Conservation (phyloP, 1,139 yeast genomes). For the Nakaseomyces delphensis region DNA sequence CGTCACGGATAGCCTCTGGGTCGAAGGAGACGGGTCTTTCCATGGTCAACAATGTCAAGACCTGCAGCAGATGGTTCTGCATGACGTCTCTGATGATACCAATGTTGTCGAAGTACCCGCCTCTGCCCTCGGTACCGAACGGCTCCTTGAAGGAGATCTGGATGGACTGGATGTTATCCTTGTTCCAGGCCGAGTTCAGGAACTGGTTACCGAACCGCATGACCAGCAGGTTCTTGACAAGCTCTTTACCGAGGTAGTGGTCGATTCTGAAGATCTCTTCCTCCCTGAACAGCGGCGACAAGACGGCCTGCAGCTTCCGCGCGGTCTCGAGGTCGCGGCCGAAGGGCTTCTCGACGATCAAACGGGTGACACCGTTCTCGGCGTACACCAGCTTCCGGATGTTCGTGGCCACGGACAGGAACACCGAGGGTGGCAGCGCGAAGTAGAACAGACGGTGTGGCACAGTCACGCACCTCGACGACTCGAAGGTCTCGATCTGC, state of each 20-base stretch:
- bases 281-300: conserved; percentile 83
- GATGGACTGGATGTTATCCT: conserved; percentile 62
- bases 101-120: conserved; percentile 91
- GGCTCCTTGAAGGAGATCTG: conserved; percentile 93
- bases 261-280: conserved; percentile 92
- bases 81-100: conserved; percentile 97
- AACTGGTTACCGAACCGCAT: conserved; percentile 85
- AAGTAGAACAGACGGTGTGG: conserved; percentile 78
- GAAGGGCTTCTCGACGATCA: conserved; percentile 94
- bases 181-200: conserved; percentile 80
- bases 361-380: conserved; percentile 57
- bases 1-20: conserved; percentile 92
- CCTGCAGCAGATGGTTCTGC: conserved; percentile 95
- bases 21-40: conserved; percentile 86
- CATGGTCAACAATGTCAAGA: conserved; percentile 85
- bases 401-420: conserved; percentile 67
- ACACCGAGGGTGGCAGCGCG: conserved; percentile 92
- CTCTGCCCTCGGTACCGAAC: conserved; percentile 97
- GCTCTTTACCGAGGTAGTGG: conserved; percentile 94
- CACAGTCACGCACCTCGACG: conserved; percentile 36
- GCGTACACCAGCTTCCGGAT: conserved; percentile 67
- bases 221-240: conserved; percentile 88
- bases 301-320: conserved; percentile 61
- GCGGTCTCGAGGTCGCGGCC: conserved; percentile 84
- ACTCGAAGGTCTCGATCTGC: conserved; percentile 53